A percentile compares a stretch with the other conserved stretches of the same genome.
These are phyloP conservation scores for Phytophthora tubulina DNA, from an alignment of 352 stramenopile species.

Conservation along the genomic window DNA sequence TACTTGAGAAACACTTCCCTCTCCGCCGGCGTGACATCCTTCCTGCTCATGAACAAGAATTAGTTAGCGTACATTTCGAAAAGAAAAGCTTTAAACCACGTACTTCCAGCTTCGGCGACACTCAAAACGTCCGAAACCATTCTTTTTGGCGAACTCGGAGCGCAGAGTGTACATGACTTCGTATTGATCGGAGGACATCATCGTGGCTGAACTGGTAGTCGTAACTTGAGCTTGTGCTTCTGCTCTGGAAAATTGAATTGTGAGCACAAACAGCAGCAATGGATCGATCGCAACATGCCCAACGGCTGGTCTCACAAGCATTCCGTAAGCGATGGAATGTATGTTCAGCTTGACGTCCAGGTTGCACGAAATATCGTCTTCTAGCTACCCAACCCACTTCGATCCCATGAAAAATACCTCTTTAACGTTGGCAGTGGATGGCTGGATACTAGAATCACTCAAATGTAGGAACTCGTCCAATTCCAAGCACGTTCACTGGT, in stretches of 20 bases:
- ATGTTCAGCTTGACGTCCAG: background rate
- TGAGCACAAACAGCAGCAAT: background rate
- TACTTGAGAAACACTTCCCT: constrained; percentile 21
- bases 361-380: too few relatives aligned
- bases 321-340: constrained; percentile 8
- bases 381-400: too few relatives aligned
- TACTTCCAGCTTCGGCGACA: constrained; percentile 16
- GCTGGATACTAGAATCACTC: too few relatives aligned
- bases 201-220: background rate
- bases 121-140: background rate
- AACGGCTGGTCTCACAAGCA: background rate
- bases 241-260: constrained; percentile 4
- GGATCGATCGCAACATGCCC: background rate
- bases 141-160: constrained; percentile 16
- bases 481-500: background rate
- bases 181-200: constrained; percentile 25
- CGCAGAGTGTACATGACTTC: constrained; percentile 29
- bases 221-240: background rate
- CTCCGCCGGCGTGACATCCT: constrained; percentile 17
- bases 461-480: too few relatives aligned
- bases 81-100: background rate
- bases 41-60: background rate
- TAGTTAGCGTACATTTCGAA: background rate
- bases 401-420: too few relatives aligned
- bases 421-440: too few relatives aligned